These are phyloP conservation scores for Leccinum imitatum DNA, from an alignment of 768 basidiomycete species.

Conservation along the genomic window DNA sequence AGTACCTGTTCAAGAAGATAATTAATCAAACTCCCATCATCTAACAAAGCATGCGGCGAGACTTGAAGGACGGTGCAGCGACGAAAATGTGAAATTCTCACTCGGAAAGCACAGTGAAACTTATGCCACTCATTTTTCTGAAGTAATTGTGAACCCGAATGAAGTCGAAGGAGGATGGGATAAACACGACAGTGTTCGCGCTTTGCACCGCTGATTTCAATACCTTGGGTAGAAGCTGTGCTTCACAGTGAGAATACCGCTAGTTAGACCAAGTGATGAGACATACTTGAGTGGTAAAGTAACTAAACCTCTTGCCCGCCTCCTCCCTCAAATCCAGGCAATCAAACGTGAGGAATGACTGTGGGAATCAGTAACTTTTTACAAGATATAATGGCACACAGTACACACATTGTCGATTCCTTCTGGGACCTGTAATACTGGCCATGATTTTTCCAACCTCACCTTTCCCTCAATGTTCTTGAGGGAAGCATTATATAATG, in stretches of 20 bases:
- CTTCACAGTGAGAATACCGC: background rate
- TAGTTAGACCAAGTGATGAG: background rate
- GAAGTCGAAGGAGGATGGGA: constrained; percentile 97
- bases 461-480: constrained; percentile 87
- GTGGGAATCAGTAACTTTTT: constrained; percentile 3
- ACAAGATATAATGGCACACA: background rate
- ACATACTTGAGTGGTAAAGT: constrained; percentile 81
- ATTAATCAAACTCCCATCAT: background rate
- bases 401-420: constrained; percentile 75
- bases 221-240: constrained; percentile 75
- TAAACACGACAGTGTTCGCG: constrained; percentile 80
- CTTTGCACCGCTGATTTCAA: constrained; percentile 94
- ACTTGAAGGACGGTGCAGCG: background rate
- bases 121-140: constrained; percentile 65
- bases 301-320: constrained; percentile 80
- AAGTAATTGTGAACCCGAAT: constrained; percentile 88
- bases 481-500: constrained; percentile 71
- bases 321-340: constrained; percentile 71
- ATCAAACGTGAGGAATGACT: constrained; percentile 80
- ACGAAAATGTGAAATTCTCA: constrained; percentile 35
- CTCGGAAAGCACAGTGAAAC: constrained; percentile 89
- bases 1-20: constrained; percentile 57
- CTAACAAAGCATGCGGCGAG: background rate
- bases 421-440: constrained; percentile 74
- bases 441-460: constrained; percentile 64